A percentile compares a stretch with the other conserved stretches of the same genome.
phyloP scores from a whole-genome alignment of 2,329 filamentous ascomycete genomes.

The Fusarium sp. region DNA sequence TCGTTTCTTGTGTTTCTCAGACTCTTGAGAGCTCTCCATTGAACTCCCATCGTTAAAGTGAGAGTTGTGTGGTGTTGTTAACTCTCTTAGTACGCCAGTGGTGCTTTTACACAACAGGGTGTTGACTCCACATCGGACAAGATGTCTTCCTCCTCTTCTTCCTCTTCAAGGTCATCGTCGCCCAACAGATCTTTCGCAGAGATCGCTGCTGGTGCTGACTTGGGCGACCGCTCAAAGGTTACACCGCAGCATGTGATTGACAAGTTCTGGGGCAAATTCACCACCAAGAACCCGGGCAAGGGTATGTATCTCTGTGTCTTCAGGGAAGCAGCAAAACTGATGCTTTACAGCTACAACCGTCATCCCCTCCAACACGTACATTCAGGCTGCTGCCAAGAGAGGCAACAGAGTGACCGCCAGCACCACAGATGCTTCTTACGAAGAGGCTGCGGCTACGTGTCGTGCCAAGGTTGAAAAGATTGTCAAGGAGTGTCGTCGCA shows the following conservation, averaged over 20 bases:
- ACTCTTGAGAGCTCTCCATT: background rate
- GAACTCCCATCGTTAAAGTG: background rate
- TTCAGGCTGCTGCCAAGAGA: conserved; percentile 68
- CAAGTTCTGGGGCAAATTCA: conserved; percentile 80
- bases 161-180: conserved; percentile 24
- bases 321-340: background rate
- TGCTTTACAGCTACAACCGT: conserved; percentile 69
- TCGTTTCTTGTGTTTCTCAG: background rate
- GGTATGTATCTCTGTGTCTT: conserved; percentile 52
- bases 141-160: conserved; percentile 19
- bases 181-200: conserved; percentile 3
- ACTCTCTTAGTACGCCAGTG: background rate
- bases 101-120: background rate
- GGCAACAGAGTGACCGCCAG: conserved; percentile 66
- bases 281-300: conserved; percentile 77
- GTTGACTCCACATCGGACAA: background rate
- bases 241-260: conserved; percentile 76
- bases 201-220: conserved; percentile 5
- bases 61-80: background rate
- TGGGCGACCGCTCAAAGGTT: conserved; percentile 54
- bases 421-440: conserved; percentile 75
- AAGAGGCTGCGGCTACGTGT: conserved; percentile 78
- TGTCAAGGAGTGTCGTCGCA: conserved; percentile 73
- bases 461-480: conserved; percentile 72
- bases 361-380: conserved; percentile 75